Percentiles rank a stretch among this genome's conserved stretches.
Evolutionary conservation across 1,284 basidiomycete genomes (phyloP).

Genomic region (Pulveroboletus sp.): DNA sequence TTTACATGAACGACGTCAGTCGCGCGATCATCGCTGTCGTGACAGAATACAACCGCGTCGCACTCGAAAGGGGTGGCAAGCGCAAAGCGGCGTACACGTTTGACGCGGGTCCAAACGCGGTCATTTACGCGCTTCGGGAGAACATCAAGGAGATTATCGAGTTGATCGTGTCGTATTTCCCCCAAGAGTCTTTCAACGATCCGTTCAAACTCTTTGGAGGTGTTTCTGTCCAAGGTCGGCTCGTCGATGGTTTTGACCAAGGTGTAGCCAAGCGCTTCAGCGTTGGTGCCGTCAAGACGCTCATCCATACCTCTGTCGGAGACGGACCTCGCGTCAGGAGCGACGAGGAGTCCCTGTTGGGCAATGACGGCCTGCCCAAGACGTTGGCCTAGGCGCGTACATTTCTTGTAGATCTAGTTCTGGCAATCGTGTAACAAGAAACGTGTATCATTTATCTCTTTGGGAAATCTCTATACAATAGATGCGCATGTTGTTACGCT

Average conservation of each 20-base stretch:
- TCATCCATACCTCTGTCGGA: constrained; percentile 91
- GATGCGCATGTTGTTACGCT: background rate
- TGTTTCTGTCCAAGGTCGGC: constrained; percentile 44
- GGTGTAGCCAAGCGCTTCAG: constrained; percentile 74
- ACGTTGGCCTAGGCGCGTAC: constrained; percentile 16
- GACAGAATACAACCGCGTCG: constrained; percentile 92
- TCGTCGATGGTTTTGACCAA: constrained; percentile 76
- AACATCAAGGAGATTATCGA: constrained; percentile 79
- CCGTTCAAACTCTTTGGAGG: constrained; percentile 63
- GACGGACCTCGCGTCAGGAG: constrained; percentile 79
- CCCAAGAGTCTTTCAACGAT: constrained; percentile 78
- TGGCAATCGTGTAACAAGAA: background rate
- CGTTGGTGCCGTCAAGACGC: constrained; percentile 77
- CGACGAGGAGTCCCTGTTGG: constrained; percentile 57
- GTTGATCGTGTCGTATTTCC: constrained; percentile 82
- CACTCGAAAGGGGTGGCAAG: constrained; percentile 59
- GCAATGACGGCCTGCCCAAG: constrained; percentile 59
- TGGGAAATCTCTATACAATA: background rate
- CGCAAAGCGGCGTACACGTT: constrained; percentile 95
- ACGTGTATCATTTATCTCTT: constrained; percentile 1
- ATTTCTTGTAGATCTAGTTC: background rate
- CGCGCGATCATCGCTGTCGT: constrained; percentile 84
- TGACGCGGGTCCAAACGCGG: constrained; percentile 98
- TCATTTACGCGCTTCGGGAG: constrained; percentile 87
- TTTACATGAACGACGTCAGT: constrained; percentile 98